phyloP scores from a whole-genome alignment of 352 stramenopile genomes.

The Globisporangium abappressorium region DNA sequence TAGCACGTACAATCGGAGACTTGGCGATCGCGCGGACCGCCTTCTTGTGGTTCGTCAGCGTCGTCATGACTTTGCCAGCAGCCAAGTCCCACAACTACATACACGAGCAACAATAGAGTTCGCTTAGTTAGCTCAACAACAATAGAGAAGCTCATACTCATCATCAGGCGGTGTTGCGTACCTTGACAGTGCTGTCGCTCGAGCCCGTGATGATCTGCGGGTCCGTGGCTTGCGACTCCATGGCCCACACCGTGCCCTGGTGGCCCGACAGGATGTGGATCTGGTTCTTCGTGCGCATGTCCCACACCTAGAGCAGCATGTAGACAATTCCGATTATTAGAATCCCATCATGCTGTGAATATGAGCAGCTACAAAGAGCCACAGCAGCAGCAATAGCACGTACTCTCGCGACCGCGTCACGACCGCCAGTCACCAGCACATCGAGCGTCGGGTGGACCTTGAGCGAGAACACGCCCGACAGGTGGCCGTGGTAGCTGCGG shows the following conservation, averaged over 20 bases:
- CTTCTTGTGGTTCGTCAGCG: slow-evolving; percentile 99
- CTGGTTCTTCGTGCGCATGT: slow-evolving; percentile 99
- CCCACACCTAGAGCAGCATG: slow-evolving; percentile 88
- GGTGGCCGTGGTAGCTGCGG: slow-evolving; percentile 99
- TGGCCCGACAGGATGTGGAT: slow-evolving; percentile 97
- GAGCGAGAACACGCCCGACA: slow-evolving; percentile 97
- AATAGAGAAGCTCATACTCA: neutral
- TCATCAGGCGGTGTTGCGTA: slow-evolving; percentile 14
- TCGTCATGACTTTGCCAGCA: slow-evolving; percentile 97
- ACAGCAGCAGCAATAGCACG: slow-evolving; percentile 19
- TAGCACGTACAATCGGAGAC: slow-evolving; percentile 68
- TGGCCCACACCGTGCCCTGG: slow-evolving; percentile 93
- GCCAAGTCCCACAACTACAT: slow-evolving; percentile 96
- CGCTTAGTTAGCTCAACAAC: neutral
- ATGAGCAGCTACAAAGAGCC: neutral
- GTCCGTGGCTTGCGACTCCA: slow-evolving; percentile 96
- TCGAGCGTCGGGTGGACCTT: slow-evolving; percentile 98
- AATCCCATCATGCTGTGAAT: neutral
- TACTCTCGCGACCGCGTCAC: slow-evolving; percentile 84
- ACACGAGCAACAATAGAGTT: neutral
- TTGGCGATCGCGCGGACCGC: slow-evolving; percentile 90
- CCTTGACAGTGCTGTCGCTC: slow-evolving; percentile 95
- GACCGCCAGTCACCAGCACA: slow-evolving; percentile 96
- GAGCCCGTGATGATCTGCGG: slow-evolving; percentile 93
- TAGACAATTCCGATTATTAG: neutral